These are phyloP conservation scores for Solanum chmielewskii DNA, from an alignment of 257 asterid species.

Conservation along the genomic window DNA sequence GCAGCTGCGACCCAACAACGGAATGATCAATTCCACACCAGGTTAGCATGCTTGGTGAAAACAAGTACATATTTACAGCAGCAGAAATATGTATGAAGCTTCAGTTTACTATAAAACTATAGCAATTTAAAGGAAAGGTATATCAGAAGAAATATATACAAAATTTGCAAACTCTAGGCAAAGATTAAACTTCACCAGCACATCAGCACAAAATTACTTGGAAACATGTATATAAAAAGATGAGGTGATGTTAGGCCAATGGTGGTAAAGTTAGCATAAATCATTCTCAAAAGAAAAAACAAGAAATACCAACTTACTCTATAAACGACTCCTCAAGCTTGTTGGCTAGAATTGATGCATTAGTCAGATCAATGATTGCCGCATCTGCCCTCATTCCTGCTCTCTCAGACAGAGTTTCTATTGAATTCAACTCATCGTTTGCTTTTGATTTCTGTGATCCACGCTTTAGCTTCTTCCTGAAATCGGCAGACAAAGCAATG, in stretches of 20 bases:
- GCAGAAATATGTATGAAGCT: background rate
- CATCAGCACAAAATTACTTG: background rate
- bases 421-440: slow-evolving; percentile 58
- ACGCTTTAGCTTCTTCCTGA: slow-evolving; percentile 80
- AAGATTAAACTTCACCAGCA: background rate
- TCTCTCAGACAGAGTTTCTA: slow-evolving; percentile 82
- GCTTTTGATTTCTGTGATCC: slow-evolving; percentile 43
- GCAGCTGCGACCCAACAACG: slow-evolving; percentile 49
- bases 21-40: background rate
- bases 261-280: background rate
- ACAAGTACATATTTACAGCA: background rate
- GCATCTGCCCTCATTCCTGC: slow-evolving; percentile 93
- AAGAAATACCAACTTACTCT: slow-evolving; percentile 45
- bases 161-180: background rate
- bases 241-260: background rate
- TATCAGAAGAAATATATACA: background rate
- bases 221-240: background rate
- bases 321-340: slow-evolving; percentile 80
- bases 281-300: background rate
- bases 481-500: slow-evolving; percentile 83
- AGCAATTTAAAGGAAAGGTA: background rate
- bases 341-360: slow-evolving; percentile 68
- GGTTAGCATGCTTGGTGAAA: background rate
- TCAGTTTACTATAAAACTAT: background rate
- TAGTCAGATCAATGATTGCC: slow-evolving; percentile 83